Base-by-base conservation (phyloP, 208 protist species). In the Crithidia brevicula region DNA sequence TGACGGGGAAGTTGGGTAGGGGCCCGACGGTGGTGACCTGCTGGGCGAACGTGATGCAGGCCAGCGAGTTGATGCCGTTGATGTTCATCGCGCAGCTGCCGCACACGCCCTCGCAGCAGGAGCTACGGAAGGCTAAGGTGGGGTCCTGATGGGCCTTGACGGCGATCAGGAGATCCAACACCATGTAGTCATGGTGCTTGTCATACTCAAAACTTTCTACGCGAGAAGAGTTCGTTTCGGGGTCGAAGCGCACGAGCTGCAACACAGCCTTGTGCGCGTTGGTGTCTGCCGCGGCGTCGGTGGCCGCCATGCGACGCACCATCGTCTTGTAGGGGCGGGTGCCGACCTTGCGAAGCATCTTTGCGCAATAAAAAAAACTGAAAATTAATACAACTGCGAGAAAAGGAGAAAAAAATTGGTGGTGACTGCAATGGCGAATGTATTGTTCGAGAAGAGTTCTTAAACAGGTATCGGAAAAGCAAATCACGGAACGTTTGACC, bases 71-170 rank as follows among this genome's bases (percentile, higher is more conserved):
- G 72, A 96, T 88, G 23, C 93, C 93, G 74, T 97, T 97, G 68
- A 97, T 96, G 72, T 94, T 97, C 93, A 97, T 97, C n/a, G 93
- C 93, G 53, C 93, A 97, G 79, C 89, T 95, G n/a, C 93, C 93
- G 64, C 93, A 97, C 43, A 97, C 92, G 16, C 93, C 93, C 73
- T 97, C 91, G 64, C 91, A 96, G 74, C 93, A 97, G 30, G 93
- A 97, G 62, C 82, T 86, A 23, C 93, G 86, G 72, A 97, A 97
- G 3, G 93, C 88, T 22, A 97, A 73, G 43, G 91, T 93, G 25
- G 91, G 91, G 72, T 97, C 93, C 77, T 97, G 91, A 53, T 96
- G 89, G 18, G 91, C 90, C 79, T 97, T 97, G 18, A 97, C 83
- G 11, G 89, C 88, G 27, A 95, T 93, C 18, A 97, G 80, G 27